phyloP scores from a whole-genome alignment of 768 basidiomycete genomes.

The Podaxis sp. region DNA sequence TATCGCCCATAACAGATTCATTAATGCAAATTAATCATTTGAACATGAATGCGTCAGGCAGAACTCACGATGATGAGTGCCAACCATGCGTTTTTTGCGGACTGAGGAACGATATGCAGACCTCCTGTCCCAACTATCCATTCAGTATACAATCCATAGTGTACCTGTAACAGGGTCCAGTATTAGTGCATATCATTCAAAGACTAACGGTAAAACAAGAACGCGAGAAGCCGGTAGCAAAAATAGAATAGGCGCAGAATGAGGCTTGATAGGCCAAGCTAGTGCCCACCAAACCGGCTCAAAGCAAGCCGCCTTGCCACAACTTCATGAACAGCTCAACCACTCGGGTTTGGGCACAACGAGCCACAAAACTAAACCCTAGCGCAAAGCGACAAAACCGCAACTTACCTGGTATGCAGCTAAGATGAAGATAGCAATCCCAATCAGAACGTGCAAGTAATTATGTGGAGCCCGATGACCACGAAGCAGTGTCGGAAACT shows the following conservation, averaged over 20 bases:
- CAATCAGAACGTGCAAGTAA: constrained; percentile 51
- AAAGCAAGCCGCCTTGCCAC: neutral
- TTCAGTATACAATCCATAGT: constrained; percentile 46
- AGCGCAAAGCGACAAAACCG: neutral
- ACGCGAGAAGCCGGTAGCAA: neutral
- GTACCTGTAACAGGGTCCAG: constrained; percentile 28
- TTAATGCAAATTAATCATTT: constrained; percentile 3
- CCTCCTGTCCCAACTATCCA: constrained; percentile 31
- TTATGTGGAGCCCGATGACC: constrained; percentile 45
- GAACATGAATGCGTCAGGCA: neutral
- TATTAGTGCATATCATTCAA: neutral
- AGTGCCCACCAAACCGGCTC: too few relatives aligned
- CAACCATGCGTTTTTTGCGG: constrained; percentile 42
- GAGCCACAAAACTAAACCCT: neutral
- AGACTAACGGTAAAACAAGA: neutral
- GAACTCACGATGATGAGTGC: constrained; percentile 38
- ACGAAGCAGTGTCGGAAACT: constrained; percentile 32
- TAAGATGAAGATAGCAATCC: constrained; percentile 48
- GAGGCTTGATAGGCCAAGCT: neutral
- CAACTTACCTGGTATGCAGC: constrained; percentile 44
- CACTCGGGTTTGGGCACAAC: neutral
- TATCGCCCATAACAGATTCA: constrained; percentile 7
- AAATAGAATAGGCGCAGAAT: neutral
- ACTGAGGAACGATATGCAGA: constrained; percentile 29
- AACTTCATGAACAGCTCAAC: neutral